Evolutionary conservation across 1,139 yeast species (phyloP), one percentile per base, ranked within the genome.

Genomic region (Debaryomycetaceae sp.): DNA sequence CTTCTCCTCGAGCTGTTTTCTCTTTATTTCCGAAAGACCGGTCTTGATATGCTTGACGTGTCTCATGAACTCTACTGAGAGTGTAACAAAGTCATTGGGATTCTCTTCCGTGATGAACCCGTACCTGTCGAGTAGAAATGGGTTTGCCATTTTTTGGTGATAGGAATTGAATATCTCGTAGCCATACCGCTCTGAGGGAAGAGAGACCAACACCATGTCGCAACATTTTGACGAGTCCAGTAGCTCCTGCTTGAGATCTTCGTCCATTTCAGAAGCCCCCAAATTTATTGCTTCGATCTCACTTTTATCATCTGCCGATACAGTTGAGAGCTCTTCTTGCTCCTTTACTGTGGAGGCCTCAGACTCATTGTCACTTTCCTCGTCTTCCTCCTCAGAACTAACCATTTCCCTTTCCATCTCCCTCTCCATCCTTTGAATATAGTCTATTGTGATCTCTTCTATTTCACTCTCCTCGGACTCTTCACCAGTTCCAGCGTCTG

Each of bases 141-240:
- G 75, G 53, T 87, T 87, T 13, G 85, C 69, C 38, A 83, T 68
- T 37, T 68, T 70, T 38, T 83, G 83, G 0, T 96, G 96, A 55
- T 87, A 88, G 0, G 93, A 81, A 61, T 87, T 87, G 70, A 81
- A 85, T 9, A 89, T 62, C 56, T 89, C 96, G 45, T 53, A 60
- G 4, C 55, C 53, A 13, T 69, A 58, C n/a, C 78, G 77, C 24
- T 66, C 58, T 2, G 57, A 45, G 1, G 87, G 75, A 3, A 62
- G 55, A 5, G 58, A 57, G 11, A 72, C 65, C 20, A 78, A 54
- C 0, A 76, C 70, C 17, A 85, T 76, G 54, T 84, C 90, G 52
- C 87, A 82, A 56, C 87, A 75, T 55, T 59, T 64, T 38, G 74
- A 57, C 37, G 67, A 56, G 44, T 71, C 72, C 0, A 65, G 49